These are phyloP conservation scores for Fusarium torulosum DNA, from an alignment of 2,329 filamentous ascomycete species.

Conservation along the genomic window DNA sequence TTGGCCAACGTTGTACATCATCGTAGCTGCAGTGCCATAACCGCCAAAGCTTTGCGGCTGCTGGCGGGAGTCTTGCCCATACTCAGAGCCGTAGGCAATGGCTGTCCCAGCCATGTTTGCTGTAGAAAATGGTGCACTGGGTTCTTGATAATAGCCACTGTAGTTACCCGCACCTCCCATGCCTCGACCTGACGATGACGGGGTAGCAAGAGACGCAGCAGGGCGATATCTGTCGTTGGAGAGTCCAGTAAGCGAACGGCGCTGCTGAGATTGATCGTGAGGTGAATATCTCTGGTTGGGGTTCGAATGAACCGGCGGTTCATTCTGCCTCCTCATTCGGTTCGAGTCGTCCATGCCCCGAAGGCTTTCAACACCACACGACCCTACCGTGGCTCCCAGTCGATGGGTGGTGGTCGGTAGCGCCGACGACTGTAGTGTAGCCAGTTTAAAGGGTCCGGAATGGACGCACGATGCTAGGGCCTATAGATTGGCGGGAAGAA, in stretches of 20 bases:
- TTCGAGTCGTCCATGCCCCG: slow-evolving; percentile 83
- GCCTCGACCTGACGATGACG: slow-evolving; percentile 61
- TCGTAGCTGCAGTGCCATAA: slow-evolving; percentile 70
- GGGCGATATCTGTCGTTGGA: slow-evolving; percentile 62
- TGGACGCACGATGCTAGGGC: slow-evolving; percentile 20
- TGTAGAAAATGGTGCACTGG: slow-evolving; percentile 64
- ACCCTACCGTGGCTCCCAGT: slow-evolving; percentile 70
- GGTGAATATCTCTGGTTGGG: slow-evolving; percentile 66
- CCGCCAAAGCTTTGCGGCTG: slow-evolving; percentile 64
- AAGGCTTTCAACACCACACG: slow-evolving; percentile 65
- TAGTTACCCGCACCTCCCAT: slow-evolving; percentile 70
- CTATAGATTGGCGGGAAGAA: slow-evolving; percentile 16
- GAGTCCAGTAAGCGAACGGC: slow-evolving; percentile 51
- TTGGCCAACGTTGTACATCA: slow-evolving; percentile 85
- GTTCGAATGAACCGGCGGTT: slow-evolving; percentile 73
- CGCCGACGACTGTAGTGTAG: slow-evolving; percentile 42
- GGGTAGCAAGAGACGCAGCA: slow-evolving; percentile 62
- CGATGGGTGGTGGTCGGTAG: slow-evolving; percentile 72
- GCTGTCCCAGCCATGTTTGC: slow-evolving; percentile 67
- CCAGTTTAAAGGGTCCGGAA: slow-evolving; percentile 42
- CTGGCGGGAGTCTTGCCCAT: slow-evolving; percentile 71
- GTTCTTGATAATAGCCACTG: slow-evolving; percentile 70
- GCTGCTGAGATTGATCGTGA: slow-evolving; percentile 63
- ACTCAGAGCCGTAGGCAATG: slow-evolving; percentile 73
- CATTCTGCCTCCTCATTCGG: slow-evolving; percentile 80